phyloP scores from a whole-genome alignment of 225 moss, liverwort and hornwort genomes.

The Sphagnum tenellum region DNA sequence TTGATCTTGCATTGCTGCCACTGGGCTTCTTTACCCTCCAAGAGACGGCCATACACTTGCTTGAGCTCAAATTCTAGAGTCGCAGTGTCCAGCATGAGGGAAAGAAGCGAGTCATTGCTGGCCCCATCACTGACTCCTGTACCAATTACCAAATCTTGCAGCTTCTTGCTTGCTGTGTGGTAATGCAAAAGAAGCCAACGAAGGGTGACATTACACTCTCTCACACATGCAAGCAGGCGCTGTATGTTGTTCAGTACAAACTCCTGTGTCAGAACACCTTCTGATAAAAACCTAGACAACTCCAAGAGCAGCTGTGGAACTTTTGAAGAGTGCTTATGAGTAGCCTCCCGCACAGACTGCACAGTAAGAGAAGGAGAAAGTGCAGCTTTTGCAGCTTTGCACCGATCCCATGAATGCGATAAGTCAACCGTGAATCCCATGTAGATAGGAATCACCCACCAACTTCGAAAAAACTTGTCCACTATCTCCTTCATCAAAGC shows the following conservation, averaged over 20 bases:
- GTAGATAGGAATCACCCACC: conserved; percentile 85
- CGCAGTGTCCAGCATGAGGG: conserved; percentile 84
- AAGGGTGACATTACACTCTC: conserved; percentile 78
- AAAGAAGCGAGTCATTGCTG: conserved; percentile 52
- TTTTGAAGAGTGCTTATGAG: conserved; percentile 45
- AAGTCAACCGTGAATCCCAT: conserved; percentile 94
- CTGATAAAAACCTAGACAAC: conserved; percentile 62
- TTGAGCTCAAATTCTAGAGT: conserved; percentile 91
- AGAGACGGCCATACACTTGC: conserved; percentile 73
- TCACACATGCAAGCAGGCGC: conserved; percentile 66
- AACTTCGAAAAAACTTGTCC: conserved; percentile 82
- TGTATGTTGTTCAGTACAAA: conserved; percentile 81
- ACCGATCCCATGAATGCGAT: conserved; percentile 74
- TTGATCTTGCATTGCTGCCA: conserved; percentile 80
- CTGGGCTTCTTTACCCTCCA: conserved; percentile 72
- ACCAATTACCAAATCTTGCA: conserved; percentile 57
- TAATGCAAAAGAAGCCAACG: conserved; percentile 95
- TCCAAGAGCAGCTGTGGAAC: conserved; percentile 65
- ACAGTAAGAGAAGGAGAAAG: conserved; percentile 35
- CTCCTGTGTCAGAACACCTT: conserved; percentile 89
- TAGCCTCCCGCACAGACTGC: conserved; percentile 46
- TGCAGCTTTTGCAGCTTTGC: conserved; percentile 88
- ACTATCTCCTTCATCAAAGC: conserved; percentile 83
- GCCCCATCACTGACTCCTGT: conserved; percentile 19
- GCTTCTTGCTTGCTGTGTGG: conserved; percentile 69